These are phyloP conservation scores for Ilex asprella DNA, from an alignment of 257 asterid genomes.

Conservation along the genomic window DNA sequence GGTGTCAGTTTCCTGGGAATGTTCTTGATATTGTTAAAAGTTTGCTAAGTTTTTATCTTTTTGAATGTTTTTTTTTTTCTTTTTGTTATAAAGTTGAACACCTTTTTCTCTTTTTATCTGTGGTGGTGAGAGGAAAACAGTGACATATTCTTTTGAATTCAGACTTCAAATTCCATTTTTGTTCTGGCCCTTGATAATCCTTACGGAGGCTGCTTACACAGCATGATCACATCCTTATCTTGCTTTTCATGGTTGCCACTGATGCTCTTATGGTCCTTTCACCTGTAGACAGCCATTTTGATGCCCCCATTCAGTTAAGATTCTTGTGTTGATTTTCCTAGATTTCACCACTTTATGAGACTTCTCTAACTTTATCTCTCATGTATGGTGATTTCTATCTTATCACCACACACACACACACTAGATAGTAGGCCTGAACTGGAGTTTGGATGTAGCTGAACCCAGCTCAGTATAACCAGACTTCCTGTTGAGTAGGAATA, in stretches of 20 bases:
- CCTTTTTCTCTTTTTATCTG: slow-evolving; percentile 6
- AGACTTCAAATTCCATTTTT: not conserved
- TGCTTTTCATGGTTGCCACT: not conserved
- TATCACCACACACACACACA: no score
- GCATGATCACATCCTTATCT: slow-evolving; percentile 2
- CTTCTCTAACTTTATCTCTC: no score
- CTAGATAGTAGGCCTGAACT: no score
- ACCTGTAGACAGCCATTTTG: not conserved
- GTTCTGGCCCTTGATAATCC: not conserved
- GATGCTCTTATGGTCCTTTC: not conserved
- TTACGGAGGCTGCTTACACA: not conserved
- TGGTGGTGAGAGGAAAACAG: slow-evolving; percentile 2
- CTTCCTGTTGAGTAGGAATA: no score
- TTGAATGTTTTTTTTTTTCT: not conserved
- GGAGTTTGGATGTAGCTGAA: no score
- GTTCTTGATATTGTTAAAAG: not conserved
- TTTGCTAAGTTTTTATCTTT: slow-evolving; percentile 1
- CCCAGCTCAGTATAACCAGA: no score
- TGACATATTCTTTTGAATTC: not conserved
- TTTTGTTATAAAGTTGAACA: slow-evolving; percentile 7
- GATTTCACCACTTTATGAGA: no score
- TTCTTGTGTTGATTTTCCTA: no score
- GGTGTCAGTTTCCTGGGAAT: not conserved
- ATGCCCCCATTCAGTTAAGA: no score
- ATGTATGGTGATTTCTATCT: no score